Evolutionary conservation across 73 alveolate genomes (phyloP), one percentile per base, ranked within the genome.

Genomic region (Tetrahymena borealis): DNA sequence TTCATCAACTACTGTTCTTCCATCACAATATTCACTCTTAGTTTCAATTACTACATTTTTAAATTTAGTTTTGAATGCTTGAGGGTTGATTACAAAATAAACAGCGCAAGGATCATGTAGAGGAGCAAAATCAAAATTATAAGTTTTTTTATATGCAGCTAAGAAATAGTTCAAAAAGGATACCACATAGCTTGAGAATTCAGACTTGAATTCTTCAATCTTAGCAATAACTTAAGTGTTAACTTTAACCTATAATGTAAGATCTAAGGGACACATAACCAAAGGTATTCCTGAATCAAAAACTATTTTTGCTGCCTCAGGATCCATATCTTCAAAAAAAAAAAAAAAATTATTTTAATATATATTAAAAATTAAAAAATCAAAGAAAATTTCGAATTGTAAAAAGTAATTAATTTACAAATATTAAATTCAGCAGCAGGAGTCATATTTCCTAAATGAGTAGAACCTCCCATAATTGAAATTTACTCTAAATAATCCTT

Each of bases 381-480:
- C 7, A 42, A 42, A 42, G 79, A n/a, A 10, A 42, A 42, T 42
- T 42, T n/a, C n/a, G n/a, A n/a, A 60, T 60, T 60, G n/a, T 18
- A 24, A 18, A 60, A 60, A 24, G 28, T 24, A 15, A 15, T 18
- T 10, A 60, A 24, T 5, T 60, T 60, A 39, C 77, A 79, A 31
- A 92, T 79, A 79, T 92, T 92, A 40, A 39, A 92, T 39, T 92
- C 95, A 15, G 95, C 92, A 78, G 90, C 42, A 31, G 95, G 95
- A 3, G 95, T 92, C 15, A 15, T 60, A 38, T 92, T 92, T 4
- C 95, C 95, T 79, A 92, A 92, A 13, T 91, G 90, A 39, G 91
- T 39, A 13, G 95, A 32, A 32, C 95, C 95, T 7, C 95, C 95
- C 95, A 92, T 92, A 40, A 92, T 79, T 15, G 90, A 40, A 32